A percentile compares a stretch with the other conserved stretches of the same genome.
phyloP scores from a whole-genome alignment of 2,329 filamentous ascomycete species.

The Cyphellophora attinorum region DNA sequence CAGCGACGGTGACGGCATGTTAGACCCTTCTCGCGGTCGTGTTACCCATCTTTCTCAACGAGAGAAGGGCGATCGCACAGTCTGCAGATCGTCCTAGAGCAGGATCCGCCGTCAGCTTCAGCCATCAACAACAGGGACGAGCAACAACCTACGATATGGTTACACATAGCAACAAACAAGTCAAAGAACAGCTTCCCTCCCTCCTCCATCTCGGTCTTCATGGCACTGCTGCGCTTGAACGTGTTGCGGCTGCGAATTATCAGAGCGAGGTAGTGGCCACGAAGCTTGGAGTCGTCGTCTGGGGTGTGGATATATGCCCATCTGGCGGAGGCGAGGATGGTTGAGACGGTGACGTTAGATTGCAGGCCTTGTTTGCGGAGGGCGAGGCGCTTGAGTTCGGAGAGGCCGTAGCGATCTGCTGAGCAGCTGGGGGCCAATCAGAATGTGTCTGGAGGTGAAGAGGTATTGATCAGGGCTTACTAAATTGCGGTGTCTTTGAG shows the following conservation, averaged over 20 bases:
- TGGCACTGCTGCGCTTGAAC: constrained; percentile 88
- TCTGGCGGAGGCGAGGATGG: constrained; percentile 76
- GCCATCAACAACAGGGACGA: neutral
- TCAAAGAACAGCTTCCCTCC: constrained; percentile 88
- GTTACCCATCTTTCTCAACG: too few species aligned
- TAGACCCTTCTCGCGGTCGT: too few species aligned
- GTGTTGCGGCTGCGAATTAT: constrained; percentile 81
- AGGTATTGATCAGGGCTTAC: constrained; percentile 25
- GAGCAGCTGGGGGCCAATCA: constrained; percentile 47
- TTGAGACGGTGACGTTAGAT: constrained; percentile 72
- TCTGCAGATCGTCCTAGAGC: constrained; percentile 2
- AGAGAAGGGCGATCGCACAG: constrained; percentile 1
- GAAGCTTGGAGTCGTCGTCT: constrained; percentile 79
- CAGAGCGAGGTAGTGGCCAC: constrained; percentile 83
- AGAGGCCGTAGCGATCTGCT: constrained; percentile 72
- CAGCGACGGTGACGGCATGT: too few species aligned
- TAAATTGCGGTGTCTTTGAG: constrained; percentile 87
- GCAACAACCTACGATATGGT: constrained; percentile 54
- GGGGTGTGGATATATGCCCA: constrained; percentile 85
- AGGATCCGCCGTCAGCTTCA: neutral
- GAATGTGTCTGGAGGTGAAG: neutral
- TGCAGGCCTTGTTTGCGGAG: constrained; percentile 85
- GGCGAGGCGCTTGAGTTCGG: constrained; percentile 74
- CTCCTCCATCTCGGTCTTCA: constrained; percentile 89
- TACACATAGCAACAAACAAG: constrained; percentile 84